Evolutionary conservation across 495 filamentous ascomycete genomes (phyloP), one percentile per base, ranked within the genome.

Genomic region (Penicillium ochrochloron): DNA sequence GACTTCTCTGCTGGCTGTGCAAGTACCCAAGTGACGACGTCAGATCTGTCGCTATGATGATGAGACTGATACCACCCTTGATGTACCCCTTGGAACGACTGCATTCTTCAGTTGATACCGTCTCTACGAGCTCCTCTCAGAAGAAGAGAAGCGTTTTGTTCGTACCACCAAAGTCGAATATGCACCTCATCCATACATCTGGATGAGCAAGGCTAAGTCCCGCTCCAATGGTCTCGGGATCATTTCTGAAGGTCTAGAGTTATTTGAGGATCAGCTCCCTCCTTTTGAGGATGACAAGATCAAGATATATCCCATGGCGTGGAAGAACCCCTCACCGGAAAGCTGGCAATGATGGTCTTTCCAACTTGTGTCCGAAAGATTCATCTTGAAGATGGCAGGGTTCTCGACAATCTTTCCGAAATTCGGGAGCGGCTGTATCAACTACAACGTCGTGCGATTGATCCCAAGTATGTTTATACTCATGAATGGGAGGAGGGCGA

Each of bases 401-500:
- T 90, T 7, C 78, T 91, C 15, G 85, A 88, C 12, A 84, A 89
- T 64, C 71, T 91, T 57, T 72, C 76, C 59, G 76, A 82, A 60
- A 88, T 89, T 21, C 78, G 89, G 2, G 83, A 86, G 37, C 84
- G 84, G 35, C 81, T 89, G 29, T 84, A 90, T 64, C 74, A 81
- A 15, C 66, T 90, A 48, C 88, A 91, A 70, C 78, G 89, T 17
- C 86, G 87, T 0, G 88, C 81, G 0, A 91, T 91, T 62, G 82
- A 80, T 27, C 88, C 89, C 2, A 66, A 78, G 57, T 80, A 79
- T 60, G 86, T 91, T 41, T 90, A 90, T 71, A 74, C 87, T 15
- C 87, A 90, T 72, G 88, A 91, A 60, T 91, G 89, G 88, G 79
- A 86, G 64, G 86, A 89, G 73, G 88, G 88, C 3, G 88, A 90